Evolutionary conservation across 2,329 filamentous ascomycete species (phyloP).

Genomic region (Cytospora leucostoma): DNA sequence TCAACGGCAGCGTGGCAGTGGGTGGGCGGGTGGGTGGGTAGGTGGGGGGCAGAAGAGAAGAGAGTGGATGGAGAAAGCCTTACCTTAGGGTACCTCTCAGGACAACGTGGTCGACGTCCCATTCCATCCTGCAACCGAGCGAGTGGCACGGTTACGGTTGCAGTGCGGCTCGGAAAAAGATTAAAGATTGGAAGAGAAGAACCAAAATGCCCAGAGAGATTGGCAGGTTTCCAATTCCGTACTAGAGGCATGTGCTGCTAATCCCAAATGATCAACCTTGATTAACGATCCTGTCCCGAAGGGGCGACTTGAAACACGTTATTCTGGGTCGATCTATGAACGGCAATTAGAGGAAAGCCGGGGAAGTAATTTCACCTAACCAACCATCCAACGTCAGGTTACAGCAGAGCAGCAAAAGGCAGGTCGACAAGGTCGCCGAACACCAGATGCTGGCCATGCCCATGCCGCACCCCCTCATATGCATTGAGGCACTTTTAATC

Average conservation of each 20-base stretch:
- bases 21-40: too few species aligned
- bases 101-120: conserved; percentile 18
- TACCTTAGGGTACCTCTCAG: not conserved
- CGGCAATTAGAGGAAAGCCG: conserved; percentile 20
- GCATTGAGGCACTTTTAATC: not conserved
- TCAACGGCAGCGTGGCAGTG: conserved; percentile 4
- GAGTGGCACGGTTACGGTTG: conserved; percentile 19
- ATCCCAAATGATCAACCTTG: conserved; percentile 22
- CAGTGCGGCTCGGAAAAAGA: conserved; percentile 18
- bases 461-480: not conserved
- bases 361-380: conserved; percentile 15
- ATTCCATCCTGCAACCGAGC: conserved; percentile 8
- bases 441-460: not conserved
- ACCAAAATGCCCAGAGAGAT: conserved; percentile 14
- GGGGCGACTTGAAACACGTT: conserved; percentile 18
- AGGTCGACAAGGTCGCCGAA: conserved; percentile 6
- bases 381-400: not conserved
- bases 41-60: too few species aligned
- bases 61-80: too few species aligned
- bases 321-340: conserved; percentile 8
- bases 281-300: conserved; percentile 19
- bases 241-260: conserved; percentile 10
- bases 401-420: not conserved
- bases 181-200: not conserved
- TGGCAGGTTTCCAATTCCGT: conserved; percentile 10